Base-by-base conservation (phyloP, 345 rosid genomes). In the Gossypium bickii region DNA sequence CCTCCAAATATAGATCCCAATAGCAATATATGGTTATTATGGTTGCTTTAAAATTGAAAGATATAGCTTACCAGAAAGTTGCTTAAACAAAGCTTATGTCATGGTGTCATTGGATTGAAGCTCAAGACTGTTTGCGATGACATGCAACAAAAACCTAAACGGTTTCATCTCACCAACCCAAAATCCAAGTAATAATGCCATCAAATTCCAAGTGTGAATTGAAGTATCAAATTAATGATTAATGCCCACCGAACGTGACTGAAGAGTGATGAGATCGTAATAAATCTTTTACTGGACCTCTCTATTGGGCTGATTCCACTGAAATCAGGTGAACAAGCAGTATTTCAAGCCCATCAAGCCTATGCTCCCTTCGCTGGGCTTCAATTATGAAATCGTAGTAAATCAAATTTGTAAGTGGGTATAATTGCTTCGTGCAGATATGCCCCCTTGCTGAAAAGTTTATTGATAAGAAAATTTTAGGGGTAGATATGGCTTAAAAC, bases 61-160 rank as follows among this genome's bases (percentile, higher is more conserved):
- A 66, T 76, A 79, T 76, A 25, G 68, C 29, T 79, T 29, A 79
- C 76, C 80, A 58, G 45, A 73, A 72, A 45, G 66, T 52, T 67
- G 25, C 70, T 66, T 38, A n/a, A 24, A 5, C 24, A 3, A 20
- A 72, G 20, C 12, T 22, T 72, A 12, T 43, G 53, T 9, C 20
- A 57, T 45, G 20, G 18, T 41, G 25, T 20, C 15, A 57, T 62
- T 18, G 67, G 49, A 58, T 69, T 47, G 38, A 44, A 61, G 56
- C 44, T 12, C 64, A 24, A 67, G 56, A 73, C 49, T 71, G 71
- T 66, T 15, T 45, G 34, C 56, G 18, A 20, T 38, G 60, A n/a
- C 34, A 67, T 15, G 65, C 49, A 62, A 68, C 55, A 12, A 18
- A 53, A 57, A 41, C 27, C 13, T 17, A 17, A 48, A 29, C 12